Conservation (phyloP, 495 filamentous ascomycete genomes). For the Entonaema liquescens region DNA sequence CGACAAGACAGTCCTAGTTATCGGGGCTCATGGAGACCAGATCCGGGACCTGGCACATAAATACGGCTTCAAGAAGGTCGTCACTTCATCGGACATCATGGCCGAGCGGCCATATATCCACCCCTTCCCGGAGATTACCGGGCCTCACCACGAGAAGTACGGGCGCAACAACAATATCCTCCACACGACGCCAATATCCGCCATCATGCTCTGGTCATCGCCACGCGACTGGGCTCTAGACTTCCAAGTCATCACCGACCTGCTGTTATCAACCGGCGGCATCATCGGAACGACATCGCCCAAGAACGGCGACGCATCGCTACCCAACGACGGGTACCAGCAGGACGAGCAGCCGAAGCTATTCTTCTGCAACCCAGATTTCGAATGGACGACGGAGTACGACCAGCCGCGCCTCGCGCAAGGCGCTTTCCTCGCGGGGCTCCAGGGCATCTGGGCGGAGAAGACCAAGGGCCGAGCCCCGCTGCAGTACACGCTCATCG, state of each 20-base stretch:
- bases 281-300: slow-evolving; percentile 72
- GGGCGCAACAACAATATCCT: slow-evolving; percentile 66
- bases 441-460: slow-evolving; percentile 72
- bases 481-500: slow-evolving; percentile 70
- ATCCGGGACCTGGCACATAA: slow-evolving; percentile 74
- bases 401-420: slow-evolving; percentile 83
- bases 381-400: slow-evolving; percentile 80
- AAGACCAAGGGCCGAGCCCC: slow-evolving; percentile 65
- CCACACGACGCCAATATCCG: slow-evolving; percentile 67
- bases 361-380: slow-evolving; percentile 84
- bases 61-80: slow-evolving; percentile 82
- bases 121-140: slow-evolving; percentile 74
- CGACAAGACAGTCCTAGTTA: slow-evolving; percentile 72
- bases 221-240: slow-evolving; percentile 84
- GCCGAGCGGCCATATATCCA: slow-evolving; percentile 70
- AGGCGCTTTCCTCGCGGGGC: slow-evolving; percentile 76
- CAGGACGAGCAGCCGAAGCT: slow-evolving; percentile 75
- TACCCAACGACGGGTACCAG: slow-evolving; percentile 74
- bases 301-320: slow-evolving; percentile 56
- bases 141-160: slow-evolving; percentile 66
- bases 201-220: slow-evolving; percentile 81
- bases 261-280: slow-evolving; percentile 71
- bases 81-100: slow-evolving; percentile 78
- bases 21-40: slow-evolving; percentile 75
- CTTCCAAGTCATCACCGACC: slow-evolving; percentile 72